Evolutionary conservation across 192 early-diverging fungal genomes (phyloP).

Genomic region (Nowakowskiella sp.): DNA sequence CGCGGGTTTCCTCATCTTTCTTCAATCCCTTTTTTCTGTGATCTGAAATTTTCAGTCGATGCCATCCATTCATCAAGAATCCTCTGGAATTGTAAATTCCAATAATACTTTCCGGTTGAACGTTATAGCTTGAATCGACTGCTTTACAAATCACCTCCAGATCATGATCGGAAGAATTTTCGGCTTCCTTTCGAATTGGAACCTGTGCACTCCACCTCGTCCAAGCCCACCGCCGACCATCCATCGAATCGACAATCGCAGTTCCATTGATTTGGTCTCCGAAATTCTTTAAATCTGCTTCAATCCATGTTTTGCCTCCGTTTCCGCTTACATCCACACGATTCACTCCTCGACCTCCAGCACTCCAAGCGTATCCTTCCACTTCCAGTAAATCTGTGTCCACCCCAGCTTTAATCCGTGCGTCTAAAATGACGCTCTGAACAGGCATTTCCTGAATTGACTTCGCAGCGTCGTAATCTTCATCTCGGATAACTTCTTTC

Average conservation of each 20-base stretch:
- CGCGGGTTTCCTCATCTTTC: no score
- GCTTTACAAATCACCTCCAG: constrained; percentile 71
- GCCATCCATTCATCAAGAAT: constrained; percentile 38
- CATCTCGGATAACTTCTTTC: constrained; percentile 17
- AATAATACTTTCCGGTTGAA: constrained; percentile 61
- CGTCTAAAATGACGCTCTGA: constrained; percentile 64
- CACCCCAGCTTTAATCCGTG: constrained; percentile 36
- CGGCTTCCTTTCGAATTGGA: constrained; percentile 11
- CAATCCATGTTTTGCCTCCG: constrained; percentile 69
- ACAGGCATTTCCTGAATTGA: constrained; percentile 70
- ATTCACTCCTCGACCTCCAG: constrained; percentile 32
- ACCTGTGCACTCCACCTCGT: constrained; percentile 68
- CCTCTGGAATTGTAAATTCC: constrained; percentile 42
- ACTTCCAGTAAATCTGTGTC: constrained; percentile 20
- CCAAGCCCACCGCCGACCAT: constrained; percentile 69
- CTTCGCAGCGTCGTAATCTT: constrained; percentile 39
- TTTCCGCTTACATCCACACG: constrained; percentile 47
- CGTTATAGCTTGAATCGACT: constrained; percentile 78
- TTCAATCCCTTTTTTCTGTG: no score
- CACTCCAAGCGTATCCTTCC: constrained; percentile 33
- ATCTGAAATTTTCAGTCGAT: constrained; percentile 33
- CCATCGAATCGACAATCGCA: constrained; percentile 8
- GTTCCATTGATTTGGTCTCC: constrained; percentile 8
- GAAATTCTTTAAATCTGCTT: constrained; percentile 41
- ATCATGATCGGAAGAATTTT: constrained; percentile 16